Conservation (phyloP, 495 filamentous ascomycete species). For the Tuber indicum region DNA sequence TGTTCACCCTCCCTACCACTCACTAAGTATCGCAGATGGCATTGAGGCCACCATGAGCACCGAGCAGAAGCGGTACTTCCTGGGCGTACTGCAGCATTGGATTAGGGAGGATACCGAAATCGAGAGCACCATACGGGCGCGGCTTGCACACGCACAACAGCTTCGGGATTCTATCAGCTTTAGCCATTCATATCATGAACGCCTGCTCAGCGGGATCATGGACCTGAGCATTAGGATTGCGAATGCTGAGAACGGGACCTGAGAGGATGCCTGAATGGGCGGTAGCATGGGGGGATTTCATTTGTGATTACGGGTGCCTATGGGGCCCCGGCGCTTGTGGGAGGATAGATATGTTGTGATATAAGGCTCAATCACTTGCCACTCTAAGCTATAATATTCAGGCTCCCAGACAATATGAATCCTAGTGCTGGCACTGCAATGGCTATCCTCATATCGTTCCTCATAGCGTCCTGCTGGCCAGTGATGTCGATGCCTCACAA, state of each 20-base stretch:
- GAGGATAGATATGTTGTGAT: background rate
- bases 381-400: background rate
- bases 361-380: too few relatives aligned
- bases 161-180: background rate
- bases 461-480: background rate
- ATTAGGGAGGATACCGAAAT: background rate
- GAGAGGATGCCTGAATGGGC: background rate
- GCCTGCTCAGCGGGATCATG: background rate
- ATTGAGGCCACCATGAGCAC: background rate
- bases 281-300: background rate
- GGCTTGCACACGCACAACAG: background rate
- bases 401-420: background rate
- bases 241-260: too few relatives aligned
- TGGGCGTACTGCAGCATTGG: background rate
- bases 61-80: background rate
- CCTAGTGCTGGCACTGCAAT: too few relatives aligned
- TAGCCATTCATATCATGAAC: background rate
- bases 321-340: background rate
- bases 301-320: too few relatives aligned
- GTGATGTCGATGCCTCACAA: background rate
- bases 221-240: background rate
- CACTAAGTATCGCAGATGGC: background rate
- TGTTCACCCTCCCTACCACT: background rate
- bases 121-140: background rate
- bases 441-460: background rate